A percentile compares a stretch with the other conserved stretches of the same genome.
These are phyloP conservation scores for Aspergillus indologenus DNA, from an alignment of 495 filamentous ascomycete genomes.

Conservation along the genomic window DNA sequence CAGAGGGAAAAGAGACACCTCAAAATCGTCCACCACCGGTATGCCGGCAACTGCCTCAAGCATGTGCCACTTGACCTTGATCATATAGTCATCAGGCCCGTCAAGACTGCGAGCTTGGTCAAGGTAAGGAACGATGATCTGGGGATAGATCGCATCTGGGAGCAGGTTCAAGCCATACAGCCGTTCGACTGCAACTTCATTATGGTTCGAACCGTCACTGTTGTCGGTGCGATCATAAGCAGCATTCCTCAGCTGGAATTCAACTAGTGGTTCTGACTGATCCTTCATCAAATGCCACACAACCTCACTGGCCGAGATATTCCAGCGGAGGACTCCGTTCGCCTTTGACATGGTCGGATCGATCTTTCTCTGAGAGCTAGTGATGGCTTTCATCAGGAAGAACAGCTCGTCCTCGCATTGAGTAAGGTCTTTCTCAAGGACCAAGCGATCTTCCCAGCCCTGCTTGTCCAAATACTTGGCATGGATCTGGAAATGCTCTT, in stretches of 20 bases:
- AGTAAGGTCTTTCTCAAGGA: slow-evolving; percentile 82
- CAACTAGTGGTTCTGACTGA: slow-evolving; percentile 80
- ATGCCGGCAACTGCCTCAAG: slow-evolving; percentile 97
- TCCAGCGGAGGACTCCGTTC: slow-evolving; percentile 81
- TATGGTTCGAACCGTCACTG: slow-evolving; percentile 92
- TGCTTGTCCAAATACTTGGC: slow-evolving; percentile 81
- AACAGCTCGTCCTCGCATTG: slow-evolving; percentile 95
- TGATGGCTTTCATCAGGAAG: slow-evolving; percentile 99
- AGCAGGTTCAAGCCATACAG: slow-evolving; percentile 85
- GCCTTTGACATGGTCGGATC: slow-evolving; percentile 62
- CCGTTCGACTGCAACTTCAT: slow-evolving; percentile 78
- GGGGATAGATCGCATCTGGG: slow-evolving; percentile 86
- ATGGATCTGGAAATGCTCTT: slow-evolving; percentile 90
- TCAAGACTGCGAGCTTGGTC: slow-evolving; percentile 57
- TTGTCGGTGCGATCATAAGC: slow-evolving; percentile 94
- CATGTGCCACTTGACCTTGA: slow-evolving; percentile 95
- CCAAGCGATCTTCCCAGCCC: slow-evolving; percentile 85
- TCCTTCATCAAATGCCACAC: slow-evolving; percentile 94
- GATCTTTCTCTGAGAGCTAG: slow-evolving; percentile 83
- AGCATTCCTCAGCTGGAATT: slow-evolving; percentile 87
- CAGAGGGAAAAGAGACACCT: slow-evolving; percentile 88
- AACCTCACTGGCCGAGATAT: slow-evolving; percentile 85
- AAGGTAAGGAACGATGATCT: slow-evolving; percentile 87
- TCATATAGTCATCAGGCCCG: slow-evolving; percentile 64
- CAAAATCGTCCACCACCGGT: slow-evolving; percentile 94